Base-by-base conservation (phyloP, 352 stramenopile genomes). In the Ophiocytium majus region DNA sequence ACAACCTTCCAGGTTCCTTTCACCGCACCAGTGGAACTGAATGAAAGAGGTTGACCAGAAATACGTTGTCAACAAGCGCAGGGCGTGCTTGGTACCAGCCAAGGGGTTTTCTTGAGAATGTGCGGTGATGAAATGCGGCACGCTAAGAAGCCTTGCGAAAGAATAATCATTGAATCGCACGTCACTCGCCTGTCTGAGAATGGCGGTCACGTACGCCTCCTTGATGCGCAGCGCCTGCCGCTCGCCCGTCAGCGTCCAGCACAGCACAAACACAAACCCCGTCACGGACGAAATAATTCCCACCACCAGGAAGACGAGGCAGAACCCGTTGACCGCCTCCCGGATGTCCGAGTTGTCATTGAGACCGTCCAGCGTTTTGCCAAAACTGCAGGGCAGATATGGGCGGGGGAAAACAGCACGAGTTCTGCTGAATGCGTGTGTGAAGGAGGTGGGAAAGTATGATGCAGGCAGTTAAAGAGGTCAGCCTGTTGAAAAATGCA, bases 121-220 rank as follows among this genome's bases (percentile, higher is more conserved):
- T n/a, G n/a, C n/a, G n/a, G n/a, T n/a, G n/a, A n/a, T n/a, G n/a
- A n/a, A n/a, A n/a, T n/a, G n/a, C n/a, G n/a, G n/a, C n/a, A n/a
- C n/a, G n/a, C n/a, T n/a, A n/a, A n/a, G n/a, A n/a, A n/a, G n/a
- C n/a, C n/a, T n/a, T n/a, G n/a, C n/a, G n/a, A n/a, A n/a, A n/a
- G n/a, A n/a, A n/a, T n/a, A n/a, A n/a, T n/a, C n/a, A n/a, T n/a
- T n/a, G n/a, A n/a, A n/a, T n/a, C n/a, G n/a, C n/a, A n/a, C n/a
- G n/a, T n/a, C 32, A 75, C 35, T 81, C 23, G 32, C 75, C 28
- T 80, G 75, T 5, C 75, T 78, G 28, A 88, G 84, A 35, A 88
- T 88, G 17, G 63, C 75, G 37, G 86, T 81, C 63, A 88, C 84
- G 78, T 88, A 88, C 14, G 50, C 71, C 74, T 79, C 64, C 33